Percentiles rank a stretch among this genome's conserved stretches.
These are phyloP conservation scores for Fraxinus dipetala DNA, from an alignment of 305 asterid genomes.

Conservation along the genomic window DNA sequence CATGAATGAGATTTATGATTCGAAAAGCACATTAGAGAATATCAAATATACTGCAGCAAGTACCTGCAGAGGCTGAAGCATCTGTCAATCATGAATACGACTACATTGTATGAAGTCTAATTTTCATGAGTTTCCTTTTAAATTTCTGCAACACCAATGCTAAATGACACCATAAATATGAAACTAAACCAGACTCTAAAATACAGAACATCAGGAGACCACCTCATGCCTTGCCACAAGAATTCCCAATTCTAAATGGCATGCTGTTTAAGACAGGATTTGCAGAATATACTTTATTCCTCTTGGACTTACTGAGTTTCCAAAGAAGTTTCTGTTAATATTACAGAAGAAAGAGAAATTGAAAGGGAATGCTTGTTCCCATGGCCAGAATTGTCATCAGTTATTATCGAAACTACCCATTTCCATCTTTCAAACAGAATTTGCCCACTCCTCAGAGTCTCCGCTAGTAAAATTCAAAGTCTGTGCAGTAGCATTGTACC, in stretches of 20 bases:
- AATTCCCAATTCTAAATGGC: slow-evolving; percentile 32
- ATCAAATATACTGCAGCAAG: slow-evolving; percentile 31
- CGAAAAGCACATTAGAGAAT: not conserved
- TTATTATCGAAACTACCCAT: slow-evolving; percentile 49
- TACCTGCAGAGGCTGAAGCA: slow-evolving; percentile 39
- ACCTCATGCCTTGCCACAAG: slow-evolving; percentile 35
- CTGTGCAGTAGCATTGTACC: slow-evolving; percentile 18
- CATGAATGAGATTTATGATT: slow-evolving; percentile 21
- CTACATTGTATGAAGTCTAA: slow-evolving; percentile 1
- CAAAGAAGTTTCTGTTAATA: slow-evolving; percentile 25
- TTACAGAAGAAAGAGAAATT: slow-evolving; percentile 33
- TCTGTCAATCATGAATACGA: slow-evolving; percentile 30
- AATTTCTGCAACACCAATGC: slow-evolving; percentile 13
- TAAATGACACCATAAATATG: slow-evolving; percentile 6
- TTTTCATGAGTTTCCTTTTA: not conserved
- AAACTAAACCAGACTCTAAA: slow-evolving; percentile 1
- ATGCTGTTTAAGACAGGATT: slow-evolving; percentile 37
- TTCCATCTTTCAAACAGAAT: slow-evolving; percentile 26
- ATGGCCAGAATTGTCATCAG: slow-evolving; percentile 36
- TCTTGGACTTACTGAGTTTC: slow-evolving; percentile 33
- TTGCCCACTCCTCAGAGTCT: slow-evolving; percentile 22
- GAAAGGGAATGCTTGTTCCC: slow-evolving; percentile 28
- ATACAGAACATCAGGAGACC: slow-evolving; percentile 22
- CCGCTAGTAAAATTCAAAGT: slow-evolving; percentile 11
- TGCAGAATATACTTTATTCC: slow-evolving; percentile 32